Evolutionary conservation across 2,329 filamentous ascomycete species (phyloP), one percentile per base, ranked within the genome.

Genomic region (Aspergillus sclerotialis): DNA sequence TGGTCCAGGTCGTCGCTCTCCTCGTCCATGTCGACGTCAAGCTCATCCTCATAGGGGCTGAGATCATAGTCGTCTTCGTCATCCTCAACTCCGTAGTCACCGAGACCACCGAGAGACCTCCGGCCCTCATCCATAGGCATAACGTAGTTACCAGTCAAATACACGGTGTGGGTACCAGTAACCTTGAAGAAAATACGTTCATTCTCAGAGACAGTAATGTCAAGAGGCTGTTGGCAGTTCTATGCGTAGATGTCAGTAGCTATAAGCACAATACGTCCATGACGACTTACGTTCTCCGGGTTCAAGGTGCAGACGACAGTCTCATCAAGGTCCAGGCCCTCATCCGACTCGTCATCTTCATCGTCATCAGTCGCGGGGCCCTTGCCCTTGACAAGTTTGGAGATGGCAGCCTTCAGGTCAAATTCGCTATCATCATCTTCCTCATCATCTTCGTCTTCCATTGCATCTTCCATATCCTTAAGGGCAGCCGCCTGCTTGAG

Each of bases 251-350:
- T 13, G 29, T 45, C 24, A 45, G 10, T 28, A 28, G 26, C 12
- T 7, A 28, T 14, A 14, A 10, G 29, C 29, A 36, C 23, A 41
- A 36, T 36, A 15, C 12, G 10, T 26, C 28, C 27, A 43, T 30
- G 30, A 31, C 3, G 21, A 58, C 75, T 62, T 80, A 95, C 92
- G 71, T 82, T 85, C 64, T 87, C 80, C 19, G 89, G 85, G 68
- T 96, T 89, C 35, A 98, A 78, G 43, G 92, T 98, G 78, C 92
- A 98, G 52, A 98, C 70, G 50, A 96, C 88, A 53, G 85, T 86
- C 70, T 95, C 85, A 63, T 95, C 87, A 34, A 90, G 70, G 55
- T 87, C 78, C 34, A 75, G 64, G 16, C 73, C 75, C 27, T 78
- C 75, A 14, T 66, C 63, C 9, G 55, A 53, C 39, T 76, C 73